These are phyloP conservation scores for Fusarium euwallaceae DNA, from an alignment of 2,329 filamentous ascomycete genomes.

Conservation along the genomic window DNA sequence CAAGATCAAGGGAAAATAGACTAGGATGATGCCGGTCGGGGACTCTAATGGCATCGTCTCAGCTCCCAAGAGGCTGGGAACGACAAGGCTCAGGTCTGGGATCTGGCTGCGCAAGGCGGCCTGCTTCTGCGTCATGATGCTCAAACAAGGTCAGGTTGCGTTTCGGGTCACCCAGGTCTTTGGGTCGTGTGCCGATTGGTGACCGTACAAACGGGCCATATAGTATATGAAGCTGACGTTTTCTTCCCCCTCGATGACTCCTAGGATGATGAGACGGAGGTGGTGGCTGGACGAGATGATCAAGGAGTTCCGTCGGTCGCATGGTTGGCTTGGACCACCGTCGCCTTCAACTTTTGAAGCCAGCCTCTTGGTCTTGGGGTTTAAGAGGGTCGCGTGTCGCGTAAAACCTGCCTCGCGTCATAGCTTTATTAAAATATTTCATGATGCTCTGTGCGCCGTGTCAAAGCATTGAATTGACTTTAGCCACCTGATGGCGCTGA, in stretches of 20 bases:
- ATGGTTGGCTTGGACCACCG: slow-evolving; percentile 17
- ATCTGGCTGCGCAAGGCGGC: neutral
- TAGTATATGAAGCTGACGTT: neutral
- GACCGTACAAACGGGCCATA: neutral
- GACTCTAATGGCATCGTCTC: slow-evolving; percentile 12
- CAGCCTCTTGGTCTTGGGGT: slow-evolving; percentile 7
- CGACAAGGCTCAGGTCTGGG: neutral
- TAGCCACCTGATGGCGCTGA: neutral
- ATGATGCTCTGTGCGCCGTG: neutral
- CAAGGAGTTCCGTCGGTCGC: slow-evolving; percentile 5
- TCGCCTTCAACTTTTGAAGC: neutral
- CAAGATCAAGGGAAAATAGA: neutral
- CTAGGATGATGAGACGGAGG: neutral
- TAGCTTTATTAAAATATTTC: neutral
- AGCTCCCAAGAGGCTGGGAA: slow-evolving; percentile 26
- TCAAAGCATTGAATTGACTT: slow-evolving; percentile 11
- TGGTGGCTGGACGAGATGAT: slow-evolving; percentile 26
- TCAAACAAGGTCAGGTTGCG: neutral
- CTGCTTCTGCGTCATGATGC: slow-evolving; percentile 20
- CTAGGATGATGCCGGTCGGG: neutral
- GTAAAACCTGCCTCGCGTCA: neutral
- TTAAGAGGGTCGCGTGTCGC: slow-evolving; percentile 9
- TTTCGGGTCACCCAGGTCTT: slow-evolving; percentile 1
- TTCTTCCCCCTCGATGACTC: neutral
- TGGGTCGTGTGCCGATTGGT: slow-evolving; percentile 25